Evolutionary conservation across 768 basidiomycete species (phyloP), one percentile per base, ranked within the genome.

Genomic region (Holtermanniella nyarrowii): DNA sequence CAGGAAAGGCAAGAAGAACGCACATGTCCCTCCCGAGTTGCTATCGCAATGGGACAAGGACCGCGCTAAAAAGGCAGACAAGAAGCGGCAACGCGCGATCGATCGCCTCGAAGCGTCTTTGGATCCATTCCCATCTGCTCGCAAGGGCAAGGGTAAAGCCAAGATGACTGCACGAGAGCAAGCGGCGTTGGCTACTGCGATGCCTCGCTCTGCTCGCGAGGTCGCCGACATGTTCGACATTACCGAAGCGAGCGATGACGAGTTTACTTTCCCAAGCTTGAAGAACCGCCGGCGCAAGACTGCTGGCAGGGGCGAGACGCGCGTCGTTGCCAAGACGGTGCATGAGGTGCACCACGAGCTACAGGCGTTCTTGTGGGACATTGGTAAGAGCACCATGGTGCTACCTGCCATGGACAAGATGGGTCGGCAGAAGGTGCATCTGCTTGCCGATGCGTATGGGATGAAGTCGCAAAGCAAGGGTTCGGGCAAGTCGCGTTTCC

Each of bases 331-430:
- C 60, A 4, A 48, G 4, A 23, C 49, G 10, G 26, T 50, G 5
- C 26, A 46, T 5, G 31, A 61, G 10, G 50, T 70, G 42, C 59
- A 72, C 48, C 42, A 58, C 4, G 79, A 83, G 62, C 83, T 95
- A 40, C 76, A 81, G 23, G 75, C 75, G 22, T 95, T 95, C 74
- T 67, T 86, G 23, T 71, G 59, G 0, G 76, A 86, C 55, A 54
- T 79, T 0, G 77, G 78, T 5, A 74, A 75, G 5, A 39, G 47
- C 40, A 77, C 75, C 4, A 79, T 93, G 77, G 71, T 77, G 7
- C 75, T 93, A 0, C 89, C 89, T 1, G 85, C 91, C 7, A 82
- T 86, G 75, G 76, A 79, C 53, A 87, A 84, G 73, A 75, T 75
- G 52, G 78, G 78, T 56, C 76, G 91, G 58, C 83, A 80, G 74